phyloP scores from a whole-genome alignment of 1,284 basidiomycete species.

The Fomitopsis palustris region DNA sequence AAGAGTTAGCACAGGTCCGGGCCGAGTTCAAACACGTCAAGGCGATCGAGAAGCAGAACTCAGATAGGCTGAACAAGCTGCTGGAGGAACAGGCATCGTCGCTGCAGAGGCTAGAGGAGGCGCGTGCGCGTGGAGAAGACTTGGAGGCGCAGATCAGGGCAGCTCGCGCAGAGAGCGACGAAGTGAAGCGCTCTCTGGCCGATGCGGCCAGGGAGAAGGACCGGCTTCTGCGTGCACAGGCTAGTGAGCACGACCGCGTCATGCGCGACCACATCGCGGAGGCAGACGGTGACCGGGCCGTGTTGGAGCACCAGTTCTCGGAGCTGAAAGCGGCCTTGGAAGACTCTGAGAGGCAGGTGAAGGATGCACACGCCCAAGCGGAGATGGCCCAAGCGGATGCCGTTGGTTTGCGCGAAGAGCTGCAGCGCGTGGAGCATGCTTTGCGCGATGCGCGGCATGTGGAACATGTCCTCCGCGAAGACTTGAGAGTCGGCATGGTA shows the following conservation, averaged over 20 bases:
- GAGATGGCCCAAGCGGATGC: conserved; percentile 64
- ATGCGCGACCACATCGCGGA: conserved; percentile 88
- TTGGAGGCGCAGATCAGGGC: conserved; percentile 68
- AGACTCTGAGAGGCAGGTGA: conserved; percentile 53
- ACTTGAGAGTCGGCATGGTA: conserved; percentile 53
- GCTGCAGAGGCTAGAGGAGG: conserved; percentile 70
- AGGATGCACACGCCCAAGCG: conserved; percentile 53
- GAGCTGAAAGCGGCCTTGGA: conserved; percentile 68
- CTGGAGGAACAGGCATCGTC: conserved; percentile 72
- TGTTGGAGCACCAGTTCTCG: conserved; percentile 83
- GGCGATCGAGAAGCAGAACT: conserved; percentile 62
- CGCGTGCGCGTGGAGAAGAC: conserved; percentile 67
- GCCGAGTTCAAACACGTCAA: conserved; percentile 73
- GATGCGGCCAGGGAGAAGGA: conserved; percentile 75
- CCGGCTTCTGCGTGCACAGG: conserved; percentile 66
- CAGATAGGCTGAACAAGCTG: conserved; percentile 58
- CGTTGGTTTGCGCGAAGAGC: conserved; percentile 63
- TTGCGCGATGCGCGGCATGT: conserved; percentile 58
- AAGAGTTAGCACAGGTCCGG: conserved; percentile 63
- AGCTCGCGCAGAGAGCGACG: conserved; percentile 63
- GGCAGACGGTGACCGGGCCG: conserved; percentile 87
- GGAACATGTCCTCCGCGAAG: conserved; percentile 61
- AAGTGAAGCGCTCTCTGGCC: conserved; percentile 62
- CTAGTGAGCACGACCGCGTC: conserved; percentile 78
- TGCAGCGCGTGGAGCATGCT: conserved; percentile 67